Base-by-base conservation (phyloP, 2,329 filamentous ascomycete species). In the Xylaria sp. region DNA sequence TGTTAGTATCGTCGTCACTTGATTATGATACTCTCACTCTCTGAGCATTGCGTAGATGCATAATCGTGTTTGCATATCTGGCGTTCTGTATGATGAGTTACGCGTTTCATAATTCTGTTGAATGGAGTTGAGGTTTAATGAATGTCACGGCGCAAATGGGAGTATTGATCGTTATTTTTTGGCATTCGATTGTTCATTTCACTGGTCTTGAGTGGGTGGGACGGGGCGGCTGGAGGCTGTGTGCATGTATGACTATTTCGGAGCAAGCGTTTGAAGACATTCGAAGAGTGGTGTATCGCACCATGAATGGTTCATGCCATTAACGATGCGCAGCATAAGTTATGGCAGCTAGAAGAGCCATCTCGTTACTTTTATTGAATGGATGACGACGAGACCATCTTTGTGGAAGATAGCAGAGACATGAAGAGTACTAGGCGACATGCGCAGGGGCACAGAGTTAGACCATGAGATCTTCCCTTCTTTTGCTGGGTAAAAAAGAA, bases 1-100 rank as follows among this genome's bases (percentile, higher is more conserved):
- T 93, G 90, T 80, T 94, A 82, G 86, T 69, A n/a, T 51, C 31
- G 49, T 59, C 46, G 41, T 36, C n/a, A 70, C 43, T 13, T 48
- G 49, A 20, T 15, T 39, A 39, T 46, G 15, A 20, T 57, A 15
- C 39, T 28, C n/a, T 23, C 70, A 59, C 63, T 41, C 31, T 41
- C 20, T 62, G 60, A 25, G 36, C 61, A 36, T 57, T 33, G 46
- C 54, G 49, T 52, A 61, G 70, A 64, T 43, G 68, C 55, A 65
- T 41, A 25, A 57, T 65, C 54, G 54, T 60, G 28, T 43, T 28
- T 67, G 67, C 67, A 71, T 70, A 41, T 54, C 13, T 33, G 67
- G 69, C 49, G 64, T 62, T 69, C 62, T 74, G 67, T 74, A 71
- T 66, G 71, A 76, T 71, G 73, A 66, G 52, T 72, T 54, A 65